Conservation (phyloP, 257 asterid genomes). For the Paulownia fortunei region DNA sequence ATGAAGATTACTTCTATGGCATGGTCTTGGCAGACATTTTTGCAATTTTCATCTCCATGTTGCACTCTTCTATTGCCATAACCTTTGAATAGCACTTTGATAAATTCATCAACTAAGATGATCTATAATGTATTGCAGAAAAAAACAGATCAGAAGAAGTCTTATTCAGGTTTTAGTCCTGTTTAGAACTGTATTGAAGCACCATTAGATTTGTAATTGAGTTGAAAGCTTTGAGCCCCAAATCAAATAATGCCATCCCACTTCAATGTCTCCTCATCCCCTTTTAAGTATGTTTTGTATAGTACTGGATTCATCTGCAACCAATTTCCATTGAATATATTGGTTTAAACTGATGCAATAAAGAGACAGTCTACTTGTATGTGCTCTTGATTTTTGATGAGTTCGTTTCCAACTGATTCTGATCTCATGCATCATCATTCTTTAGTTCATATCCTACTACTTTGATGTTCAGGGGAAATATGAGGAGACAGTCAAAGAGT, state of each 20-base stretch:
- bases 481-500: slow-evolving; percentile 82
- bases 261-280: background rate
- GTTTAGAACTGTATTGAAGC: background rate
- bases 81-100: background rate
- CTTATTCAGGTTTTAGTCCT: background rate
- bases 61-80: background rate
- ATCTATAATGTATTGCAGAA: slow-evolving; percentile 7
- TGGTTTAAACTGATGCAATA: background rate
- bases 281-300: background rate
- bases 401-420: slow-evolving; percentile 20
- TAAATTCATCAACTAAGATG: background rate
- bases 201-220: background rate
- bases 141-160: background rate
- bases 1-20: background rate
- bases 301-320: background rate
- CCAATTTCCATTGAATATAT: background rate
- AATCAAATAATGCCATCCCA: background rate
- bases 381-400: slow-evolving; percentile 16
- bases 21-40: background rate
- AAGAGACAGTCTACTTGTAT: background rate
- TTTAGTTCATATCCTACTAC: slow-evolving; percentile 31
- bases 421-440: slow-evolving; percentile 32
- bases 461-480: slow-evolving; percentile 59
- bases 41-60: background rate
- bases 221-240: slow-evolving; percentile 11